Conservation (phyloP, 352 stramenopile species). For the Pythium volutum region DNA sequence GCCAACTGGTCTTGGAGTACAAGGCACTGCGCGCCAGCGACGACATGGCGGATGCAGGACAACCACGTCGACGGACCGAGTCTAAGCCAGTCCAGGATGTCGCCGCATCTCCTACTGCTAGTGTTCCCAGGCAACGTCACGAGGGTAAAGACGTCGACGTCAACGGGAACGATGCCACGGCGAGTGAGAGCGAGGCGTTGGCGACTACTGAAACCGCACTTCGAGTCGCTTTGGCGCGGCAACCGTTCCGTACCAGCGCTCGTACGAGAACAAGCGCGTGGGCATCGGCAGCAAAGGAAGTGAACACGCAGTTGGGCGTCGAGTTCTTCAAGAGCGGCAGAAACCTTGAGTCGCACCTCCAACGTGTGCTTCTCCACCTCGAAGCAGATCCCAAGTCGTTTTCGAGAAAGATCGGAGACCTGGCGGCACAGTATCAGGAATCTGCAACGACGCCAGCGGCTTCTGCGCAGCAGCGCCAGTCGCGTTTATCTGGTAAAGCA, state of each 20-base stretch:
- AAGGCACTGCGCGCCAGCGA: too few species aligned
- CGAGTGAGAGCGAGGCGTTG: neutral
- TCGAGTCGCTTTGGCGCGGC: neutral
- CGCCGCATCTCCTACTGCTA: too few species aligned
- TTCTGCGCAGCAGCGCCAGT: neutral
- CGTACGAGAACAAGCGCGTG: neutral
- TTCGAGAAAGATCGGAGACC: neutral
- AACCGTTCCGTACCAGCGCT: neutral
- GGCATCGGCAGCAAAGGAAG: neutral
- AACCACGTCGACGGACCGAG: too few species aligned
- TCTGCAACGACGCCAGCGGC: neutral
- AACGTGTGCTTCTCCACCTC: neutral
- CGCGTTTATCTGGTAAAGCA: neutral
- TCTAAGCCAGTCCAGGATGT: too few species aligned
- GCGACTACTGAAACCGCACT: neutral
- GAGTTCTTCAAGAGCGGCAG: neutral
- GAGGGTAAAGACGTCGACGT: too few species aligned
- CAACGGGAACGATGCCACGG: too few species aligned
- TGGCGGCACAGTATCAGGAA: neutral
- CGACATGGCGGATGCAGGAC: too few species aligned
- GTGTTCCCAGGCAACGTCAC: too few species aligned
- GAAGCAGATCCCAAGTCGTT: neutral
- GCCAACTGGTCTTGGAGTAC: too few species aligned
- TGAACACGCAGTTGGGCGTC: neutral
- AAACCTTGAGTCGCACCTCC: neutral